Evolutionary conservation across 352 stramenopile genomes (phyloP).

Genomic region (Phytophthora pini): DNA sequence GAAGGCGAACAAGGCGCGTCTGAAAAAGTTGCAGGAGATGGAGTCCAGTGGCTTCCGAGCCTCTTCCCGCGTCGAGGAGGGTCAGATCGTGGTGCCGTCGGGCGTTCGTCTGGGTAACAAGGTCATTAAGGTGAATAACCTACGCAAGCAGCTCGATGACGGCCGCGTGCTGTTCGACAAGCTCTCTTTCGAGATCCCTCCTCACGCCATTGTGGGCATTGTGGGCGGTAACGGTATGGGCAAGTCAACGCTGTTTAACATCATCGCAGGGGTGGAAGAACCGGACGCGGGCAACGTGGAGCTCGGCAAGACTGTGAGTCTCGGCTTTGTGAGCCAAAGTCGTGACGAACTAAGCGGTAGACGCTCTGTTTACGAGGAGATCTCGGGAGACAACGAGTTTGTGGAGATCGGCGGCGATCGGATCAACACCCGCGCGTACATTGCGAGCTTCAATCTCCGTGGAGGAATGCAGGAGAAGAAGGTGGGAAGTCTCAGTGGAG

Average conservation of each 20-base stretch:
- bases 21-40: constrained; percentile 93
- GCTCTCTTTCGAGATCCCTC: constrained; percentile 94
- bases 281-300: constrained; percentile 81
- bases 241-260: constrained; percentile 97
- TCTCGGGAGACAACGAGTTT: constrained; percentile 88
- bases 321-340: constrained; percentile 83
- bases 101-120: constrained; percentile 94
- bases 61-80: constrained; percentile 77
- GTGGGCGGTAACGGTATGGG: constrained; percentile 98
- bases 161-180: constrained; percentile 93
- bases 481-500: constrained; percentile 75
- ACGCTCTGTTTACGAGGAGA: constrained; percentile 84
- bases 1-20: constrained; percentile 93
- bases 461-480: constrained; percentile 88
- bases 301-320: constrained; percentile 79
- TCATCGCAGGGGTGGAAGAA: constrained; percentile 93
- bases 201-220: constrained; percentile 96
- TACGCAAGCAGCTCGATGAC: constrained; percentile 78
- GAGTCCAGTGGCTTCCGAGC: constrained; percentile 67
- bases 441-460: constrained; percentile 88
- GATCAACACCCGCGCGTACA: constrained; percentile 87
- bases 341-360: constrained; percentile 72
- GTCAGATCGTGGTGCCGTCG: constrained; percentile 91
- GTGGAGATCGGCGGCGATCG: constrained; percentile 75
- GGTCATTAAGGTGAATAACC: constrained; percentile 86